Evolutionary conservation across 768 basidiomycete genomes (phyloP).

Genomic region (Suillus cothurnatus): DNA sequence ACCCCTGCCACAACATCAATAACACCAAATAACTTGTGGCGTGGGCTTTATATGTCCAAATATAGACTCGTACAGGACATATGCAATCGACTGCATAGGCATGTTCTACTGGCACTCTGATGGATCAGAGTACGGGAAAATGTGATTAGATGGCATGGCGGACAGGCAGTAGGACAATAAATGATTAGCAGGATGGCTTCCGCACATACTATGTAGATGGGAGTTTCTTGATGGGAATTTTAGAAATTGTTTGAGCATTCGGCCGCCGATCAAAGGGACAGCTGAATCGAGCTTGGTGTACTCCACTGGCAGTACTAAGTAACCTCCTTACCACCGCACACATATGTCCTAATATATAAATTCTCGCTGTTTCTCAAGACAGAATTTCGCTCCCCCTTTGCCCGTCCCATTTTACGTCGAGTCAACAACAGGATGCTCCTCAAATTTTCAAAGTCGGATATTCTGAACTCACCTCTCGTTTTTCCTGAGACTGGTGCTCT

Average conservation of each 20-base stretch:
- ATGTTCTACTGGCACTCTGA: not conserved
- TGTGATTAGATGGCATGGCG: not conserved
- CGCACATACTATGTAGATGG: not conserved
- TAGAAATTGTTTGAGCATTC: not conserved
- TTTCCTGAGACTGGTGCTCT: slow-evolving; percentile 52
- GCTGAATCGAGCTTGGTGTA: not conserved
- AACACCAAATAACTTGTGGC: slow-evolving; percentile 27
- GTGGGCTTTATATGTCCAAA: slow-evolving; percentile 4
- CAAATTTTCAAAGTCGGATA: slow-evolving; percentile 59
- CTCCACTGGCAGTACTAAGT: not conserved
- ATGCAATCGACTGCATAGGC: not conserved
- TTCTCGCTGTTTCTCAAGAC: not conserved
- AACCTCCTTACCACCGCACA: not conserved
- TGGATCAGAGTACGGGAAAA: not conserved
- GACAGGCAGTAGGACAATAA: not conserved
- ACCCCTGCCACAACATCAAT: slow-evolving; percentile 29
- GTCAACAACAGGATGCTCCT: slow-evolving; percentile 46
- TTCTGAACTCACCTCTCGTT: slow-evolving; percentile 57
- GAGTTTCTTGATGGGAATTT: not conserved
- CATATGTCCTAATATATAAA: not conserved
- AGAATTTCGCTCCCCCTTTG: not conserved
- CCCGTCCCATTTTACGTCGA: not conserved
- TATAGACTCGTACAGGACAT: no score
- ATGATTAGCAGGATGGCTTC: not conserved
- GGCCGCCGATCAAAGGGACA: slow-evolving; percentile 1